Evolutionary conservation across 768 basidiomycete genomes (phyloP).

Genomic region (Phylloporus sp.): DNA sequence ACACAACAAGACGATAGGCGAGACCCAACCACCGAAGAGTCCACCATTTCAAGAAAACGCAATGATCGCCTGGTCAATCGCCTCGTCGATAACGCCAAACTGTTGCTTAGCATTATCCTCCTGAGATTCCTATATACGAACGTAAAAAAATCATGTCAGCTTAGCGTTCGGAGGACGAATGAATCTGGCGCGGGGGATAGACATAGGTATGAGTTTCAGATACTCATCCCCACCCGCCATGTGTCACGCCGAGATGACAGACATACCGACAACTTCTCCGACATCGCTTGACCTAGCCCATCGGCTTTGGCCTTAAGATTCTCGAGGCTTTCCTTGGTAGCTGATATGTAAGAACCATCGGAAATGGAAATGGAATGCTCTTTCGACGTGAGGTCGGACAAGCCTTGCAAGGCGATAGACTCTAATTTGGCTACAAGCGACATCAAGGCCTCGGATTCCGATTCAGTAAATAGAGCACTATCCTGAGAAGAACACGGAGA

Average conservation of each 20-base stretch:
- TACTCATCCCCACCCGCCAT: not conserved
- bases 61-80: not conserved
- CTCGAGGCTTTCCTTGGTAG: not conserved
- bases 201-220: not conserved
- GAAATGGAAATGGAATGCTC: too few species aligned
- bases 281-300: not conserved
- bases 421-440: constrained; percentile 1
- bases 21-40: too few species aligned
- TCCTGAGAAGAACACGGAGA: too few species aligned
- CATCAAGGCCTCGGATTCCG: not conserved
- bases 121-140: not conserved
- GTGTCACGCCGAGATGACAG: not conserved
- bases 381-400: too few species aligned
- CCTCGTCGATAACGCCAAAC: not conserved
- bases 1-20: too few species aligned
- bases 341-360: too few species aligned
- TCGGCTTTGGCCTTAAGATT: not conserved
- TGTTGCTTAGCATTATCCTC: not conserved
- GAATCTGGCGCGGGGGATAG: too few species aligned
- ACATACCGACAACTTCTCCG: constrained; percentile 1
- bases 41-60: not conserved
- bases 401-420: too few species aligned
- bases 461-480: not conserved
- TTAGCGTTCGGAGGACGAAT: not conserved
- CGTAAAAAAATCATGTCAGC: not conserved